Evolutionary conservation across 305 asterid genomes (phyloP).

Genomic region (Petunia hybrid): DNA sequence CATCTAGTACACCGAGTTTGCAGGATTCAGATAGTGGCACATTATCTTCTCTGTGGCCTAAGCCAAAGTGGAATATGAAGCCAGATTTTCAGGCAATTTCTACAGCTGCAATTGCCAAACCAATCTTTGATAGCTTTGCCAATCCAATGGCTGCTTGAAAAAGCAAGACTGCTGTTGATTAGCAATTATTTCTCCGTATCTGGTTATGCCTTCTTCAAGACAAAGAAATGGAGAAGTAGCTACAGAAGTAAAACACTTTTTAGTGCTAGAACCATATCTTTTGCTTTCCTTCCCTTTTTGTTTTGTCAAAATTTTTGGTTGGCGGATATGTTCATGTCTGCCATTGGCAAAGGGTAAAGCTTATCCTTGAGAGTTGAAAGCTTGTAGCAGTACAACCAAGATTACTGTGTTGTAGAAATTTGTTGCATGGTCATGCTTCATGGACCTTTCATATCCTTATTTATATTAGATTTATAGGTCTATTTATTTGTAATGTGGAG

Average conservation of each 20-base stretch:
- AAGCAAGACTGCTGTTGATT: slow-evolving; percentile 89
- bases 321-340: neutral
- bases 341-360: neutral
- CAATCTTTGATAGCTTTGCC: slow-evolving; percentile 84
- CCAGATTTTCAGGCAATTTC: slow-evolving; percentile 80
- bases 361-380: neutral
- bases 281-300: neutral
- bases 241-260: neutral
- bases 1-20: slow-evolving; percentile 74
- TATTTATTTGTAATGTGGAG: slow-evolving; percentile 7
- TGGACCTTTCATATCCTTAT: slow-evolving; percentile 17
- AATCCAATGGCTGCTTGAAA: slow-evolving; percentile 60
- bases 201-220: neutral
- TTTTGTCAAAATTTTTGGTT: neutral
- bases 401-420: neutral
- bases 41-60: slow-evolving; percentile 63
- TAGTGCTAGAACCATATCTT: neutral
- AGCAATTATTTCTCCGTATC: slow-evolving; percentile 26
- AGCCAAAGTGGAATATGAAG: slow-evolving; percentile 76
- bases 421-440: neutral
- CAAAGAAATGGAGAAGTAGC: neutral
- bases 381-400: slow-evolving; percentile 25
- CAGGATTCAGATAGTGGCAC: slow-evolving; percentile 68
- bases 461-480: neutral
- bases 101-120: slow-evolving; percentile 70